Percentiles rank a stretch among this genome's conserved stretches.
phyloP scores from a whole-genome alignment of 2,329 filamentous ascomycete species.

The Cucurbitaria berberidis region DNA sequence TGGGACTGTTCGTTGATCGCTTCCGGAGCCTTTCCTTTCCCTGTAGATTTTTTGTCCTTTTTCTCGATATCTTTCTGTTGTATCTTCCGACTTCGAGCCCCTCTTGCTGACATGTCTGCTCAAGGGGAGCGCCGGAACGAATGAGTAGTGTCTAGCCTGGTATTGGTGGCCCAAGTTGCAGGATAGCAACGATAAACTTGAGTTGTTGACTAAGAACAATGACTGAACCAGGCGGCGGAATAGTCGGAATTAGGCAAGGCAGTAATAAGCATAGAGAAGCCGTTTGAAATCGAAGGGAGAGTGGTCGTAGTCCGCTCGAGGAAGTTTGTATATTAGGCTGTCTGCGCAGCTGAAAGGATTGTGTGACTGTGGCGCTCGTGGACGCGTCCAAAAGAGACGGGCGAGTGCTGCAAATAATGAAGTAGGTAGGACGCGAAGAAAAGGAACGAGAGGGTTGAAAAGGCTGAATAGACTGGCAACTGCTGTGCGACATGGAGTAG shows the following conservation, averaged over 20 bases:
- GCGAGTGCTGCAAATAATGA: slow-evolving; percentile 1
- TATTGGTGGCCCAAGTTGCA: not conserved
- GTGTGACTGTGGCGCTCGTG: slow-evolving; percentile 14
- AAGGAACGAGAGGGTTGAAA: slow-evolving; percentile 14
- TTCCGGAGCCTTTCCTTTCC: slow-evolving; percentile 39
- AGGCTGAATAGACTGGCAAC: slow-evolving; percentile 16
- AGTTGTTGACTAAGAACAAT: not conserved
- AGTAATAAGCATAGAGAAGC: not conserved
- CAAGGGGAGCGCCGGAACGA: not conserved
- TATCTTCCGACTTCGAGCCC: slow-evolving; percentile 49
- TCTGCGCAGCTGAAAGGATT: slow-evolving; percentile 11
- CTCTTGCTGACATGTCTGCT: slow-evolving; percentile 47
- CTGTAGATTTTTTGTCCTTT: slow-evolving; percentile 46
- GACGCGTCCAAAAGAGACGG: slow-evolving; percentile 3
- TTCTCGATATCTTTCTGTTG: slow-evolving; percentile 49
- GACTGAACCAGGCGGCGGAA: too few relatives aligned
- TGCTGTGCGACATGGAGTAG: slow-evolving; percentile 26
- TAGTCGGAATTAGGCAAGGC: not conserved
- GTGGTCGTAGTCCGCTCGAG: slow-evolving; percentile 1
- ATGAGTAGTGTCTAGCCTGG: not conserved
- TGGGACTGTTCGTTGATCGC: slow-evolving; percentile 22
- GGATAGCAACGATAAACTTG: not conserved
- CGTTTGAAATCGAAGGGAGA: not conserved
- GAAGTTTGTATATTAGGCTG: slow-evolving; percentile 10
- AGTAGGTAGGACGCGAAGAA: slow-evolving; percentile 2